These are phyloP conservation scores for Verbascum thapsus DNA, from an alignment of 257 asterid species.

Conservation along the genomic window DNA sequence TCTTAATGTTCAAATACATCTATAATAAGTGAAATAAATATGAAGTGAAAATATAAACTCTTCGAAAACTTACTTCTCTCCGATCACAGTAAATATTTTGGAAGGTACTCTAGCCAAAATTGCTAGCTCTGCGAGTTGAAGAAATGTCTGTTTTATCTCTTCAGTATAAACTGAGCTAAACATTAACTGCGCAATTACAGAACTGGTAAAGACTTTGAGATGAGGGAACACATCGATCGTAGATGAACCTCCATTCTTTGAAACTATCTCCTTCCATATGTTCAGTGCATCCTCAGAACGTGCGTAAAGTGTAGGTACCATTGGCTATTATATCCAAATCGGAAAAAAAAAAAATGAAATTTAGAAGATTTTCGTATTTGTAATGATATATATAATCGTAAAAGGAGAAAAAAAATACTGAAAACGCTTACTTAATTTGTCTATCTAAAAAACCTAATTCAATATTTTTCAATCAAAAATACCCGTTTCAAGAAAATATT, in stretches of 20 bases:
- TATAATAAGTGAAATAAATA: too few species aligned
- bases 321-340: background rate
- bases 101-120: constrained; percentile 12
- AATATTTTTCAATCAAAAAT: too few species aligned
- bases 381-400: background rate
- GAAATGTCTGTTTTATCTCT: background rate
- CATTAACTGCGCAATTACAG: background rate
- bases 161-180: background rate
- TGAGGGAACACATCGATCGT: background rate
- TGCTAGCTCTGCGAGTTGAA: constrained; percentile 7
- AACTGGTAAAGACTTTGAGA: background rate
- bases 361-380: too few species aligned
- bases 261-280: background rate
- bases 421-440: too few species aligned
- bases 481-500: too few species aligned
- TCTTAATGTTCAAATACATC: too few species aligned
- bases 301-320: background rate
- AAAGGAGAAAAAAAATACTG: too few species aligned
- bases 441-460: too few species aligned
- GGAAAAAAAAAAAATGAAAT: too few species aligned
- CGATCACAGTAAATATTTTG: background rate
- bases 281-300: constrained; percentile 7
- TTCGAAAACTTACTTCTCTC: constrained; percentile 13
- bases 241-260: background rate
- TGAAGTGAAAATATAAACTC: too few species aligned